Base-by-base conservation (phyloP, 116 monocot genomes). In the Dioscorea cayenensis region DNA sequence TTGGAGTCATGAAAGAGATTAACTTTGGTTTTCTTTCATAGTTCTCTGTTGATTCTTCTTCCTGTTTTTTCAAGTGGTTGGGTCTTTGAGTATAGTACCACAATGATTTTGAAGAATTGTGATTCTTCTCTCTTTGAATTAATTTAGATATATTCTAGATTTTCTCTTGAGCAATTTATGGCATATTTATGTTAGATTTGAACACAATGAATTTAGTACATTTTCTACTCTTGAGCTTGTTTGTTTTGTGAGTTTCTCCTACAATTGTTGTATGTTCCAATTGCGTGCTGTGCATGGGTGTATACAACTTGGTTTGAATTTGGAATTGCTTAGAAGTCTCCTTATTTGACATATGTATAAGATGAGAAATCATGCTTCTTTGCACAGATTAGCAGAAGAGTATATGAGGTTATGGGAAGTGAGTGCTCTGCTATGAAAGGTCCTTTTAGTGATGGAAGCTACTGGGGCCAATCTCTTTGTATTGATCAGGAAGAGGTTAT, bases 401-500 rank as follows among this genome's bases (percentile, higher is more conserved):
- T 61, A n/a, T 61, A 61, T 61, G 61, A 61, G 8, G 61, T 61
- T 8, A 6, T 61, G 61, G 23, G 61, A 61, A 61, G 61, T 25
- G 20, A 61, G 6, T 25, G 10, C 23, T 61, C 61, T 2, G 1
- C 36, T 20, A 67, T 63, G 63, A 23, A 29, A 48, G 68, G 25
- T 17, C 10, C 13, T 28, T 60, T 59, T 66, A 36, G 43, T 70
- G 69, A 66, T 74, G 82, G 64, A 19, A 76, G 60, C 60, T 28
- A 52, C 1, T 8, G 36, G 32, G 21, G 23, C n/a, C 61, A 61
- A 6, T 3, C 13, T 35, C 20, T 25, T 23, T 67, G 60, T 32
- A 51, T 73, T 58, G 64, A 5, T 35, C 60, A 66, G 35, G 77
- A 20, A 61, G 23, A 71, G 28, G 73, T 37, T 14, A 38, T 36